Evolutionary conservation across 2,329 filamentous ascomycete genomes (phyloP).

Genomic region (Scedosporium apiospermum): DNA sequence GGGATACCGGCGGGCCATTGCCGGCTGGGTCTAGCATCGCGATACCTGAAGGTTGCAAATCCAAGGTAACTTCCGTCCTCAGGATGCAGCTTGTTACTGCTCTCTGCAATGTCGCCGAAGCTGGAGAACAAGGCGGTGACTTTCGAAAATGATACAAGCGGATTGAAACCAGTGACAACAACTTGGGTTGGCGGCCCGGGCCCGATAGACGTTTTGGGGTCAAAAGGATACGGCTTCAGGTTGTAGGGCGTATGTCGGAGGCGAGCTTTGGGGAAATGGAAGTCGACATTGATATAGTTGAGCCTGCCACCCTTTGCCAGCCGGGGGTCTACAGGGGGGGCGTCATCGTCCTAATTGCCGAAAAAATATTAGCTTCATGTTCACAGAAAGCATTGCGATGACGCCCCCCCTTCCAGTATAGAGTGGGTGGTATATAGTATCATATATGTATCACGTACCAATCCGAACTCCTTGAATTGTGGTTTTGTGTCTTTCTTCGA

Average conservation of each 20-base stretch:
- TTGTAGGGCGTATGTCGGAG: constrained; percentile 67
- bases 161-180: constrained; percentile 93
- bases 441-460: constrained; percentile 50
- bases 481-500: constrained; percentile 50
- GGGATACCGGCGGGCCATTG: constrained; percentile 45
- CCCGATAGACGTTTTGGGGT: constrained; percentile 73
- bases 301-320: constrained; percentile 58
- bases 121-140: constrained; percentile 66
- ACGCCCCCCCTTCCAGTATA: constrained; percentile 42
- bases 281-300: constrained; percentile 60
- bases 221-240: constrained; percentile 72
- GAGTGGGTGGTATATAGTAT: constrained; percentile 8
- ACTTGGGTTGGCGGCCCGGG: constrained; percentile 85
- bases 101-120: constrained; percentile 80
- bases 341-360: constrained; percentile 62
- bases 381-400: constrained; percentile 40
- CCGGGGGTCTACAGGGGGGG: constrained; percentile 72
- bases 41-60: constrained; percentile 84
- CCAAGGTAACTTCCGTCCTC: constrained; percentile 90
- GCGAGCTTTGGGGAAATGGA: constrained; percentile 61
- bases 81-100: constrained; percentile 91
- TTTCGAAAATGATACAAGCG: constrained; percentile 70
- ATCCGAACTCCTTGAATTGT: constrained; percentile 53
- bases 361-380: constrained; percentile 47
- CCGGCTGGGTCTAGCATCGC: constrained; percentile 50